Percentiles rank a stretch among this genome's conserved stretches.
phyloP scores from a whole-genome alignment of 2,329 filamentous ascomycete genomes.

The Fusarium brevicatenulatum region DNA sequence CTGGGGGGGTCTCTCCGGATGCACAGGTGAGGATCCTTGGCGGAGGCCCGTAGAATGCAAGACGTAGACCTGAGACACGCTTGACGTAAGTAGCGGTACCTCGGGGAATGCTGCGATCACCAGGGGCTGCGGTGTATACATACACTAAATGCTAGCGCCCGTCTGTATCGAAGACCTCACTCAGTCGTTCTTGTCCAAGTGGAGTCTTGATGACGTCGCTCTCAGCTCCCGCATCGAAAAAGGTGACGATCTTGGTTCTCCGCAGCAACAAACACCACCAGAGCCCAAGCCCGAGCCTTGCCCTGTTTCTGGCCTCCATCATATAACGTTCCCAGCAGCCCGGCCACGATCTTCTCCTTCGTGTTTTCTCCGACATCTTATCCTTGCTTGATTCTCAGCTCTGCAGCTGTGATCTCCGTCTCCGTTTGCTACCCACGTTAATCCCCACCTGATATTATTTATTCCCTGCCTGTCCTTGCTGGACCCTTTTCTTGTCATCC shows the following conservation, averaged over 20 bases:
- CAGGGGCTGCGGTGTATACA: conserved; percentile 7
- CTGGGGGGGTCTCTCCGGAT: conserved; percentile 19
- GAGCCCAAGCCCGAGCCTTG: conserved; percentile 18
- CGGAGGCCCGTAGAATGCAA: conserved; percentile 19
- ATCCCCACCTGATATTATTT: conserved; percentile 35
- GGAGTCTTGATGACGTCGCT: conserved; percentile 44
- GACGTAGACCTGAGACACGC: conserved; percentile 35
- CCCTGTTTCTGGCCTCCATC: conserved; percentile 37
- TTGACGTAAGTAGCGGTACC: conserved; percentile 26
- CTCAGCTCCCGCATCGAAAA: conserved; percentile 32
- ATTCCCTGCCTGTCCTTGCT: conserved; percentile 33
- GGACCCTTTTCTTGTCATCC: conserved; percentile 27
- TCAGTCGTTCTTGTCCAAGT: conserved; percentile 35
- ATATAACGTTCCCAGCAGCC: conserved; percentile 44
- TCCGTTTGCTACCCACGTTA: conserved; percentile 19
- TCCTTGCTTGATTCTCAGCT: conserved; percentile 39
- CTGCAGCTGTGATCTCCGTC: conserved; percentile 23
- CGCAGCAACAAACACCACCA: conserved; percentile 44
- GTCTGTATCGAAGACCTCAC: conserved; percentile 16
- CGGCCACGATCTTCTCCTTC: conserved; percentile 30
- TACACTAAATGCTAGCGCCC: conserved; percentile 29
- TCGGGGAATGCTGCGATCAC: conserved; percentile 8
- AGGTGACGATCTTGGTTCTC: conserved; percentile 46
- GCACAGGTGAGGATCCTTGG: conserved; percentile 31
- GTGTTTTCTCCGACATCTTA: conserved; percentile 29